phyloP scores from a whole-genome alignment of 805 yeast genomes.

The Saccharomycopsis sp. region DNA sequence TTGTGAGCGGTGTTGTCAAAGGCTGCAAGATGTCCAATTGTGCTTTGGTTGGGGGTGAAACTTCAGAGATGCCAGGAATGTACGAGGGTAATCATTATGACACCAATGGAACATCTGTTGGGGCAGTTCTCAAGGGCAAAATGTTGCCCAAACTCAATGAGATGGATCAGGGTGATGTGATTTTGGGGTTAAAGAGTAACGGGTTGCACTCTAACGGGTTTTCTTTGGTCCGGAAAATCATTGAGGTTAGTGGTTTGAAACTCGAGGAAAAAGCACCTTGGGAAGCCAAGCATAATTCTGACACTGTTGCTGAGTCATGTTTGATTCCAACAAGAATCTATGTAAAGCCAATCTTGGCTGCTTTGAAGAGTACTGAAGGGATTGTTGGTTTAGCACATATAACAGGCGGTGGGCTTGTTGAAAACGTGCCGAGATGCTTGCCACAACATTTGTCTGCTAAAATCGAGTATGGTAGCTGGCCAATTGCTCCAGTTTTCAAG shows the following conservation, averaged over 20 bases:
- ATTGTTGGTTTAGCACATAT: slow-evolving; percentile 90
- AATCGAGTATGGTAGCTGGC: slow-evolving; percentile 74
- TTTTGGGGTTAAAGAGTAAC: slow-evolving; percentile 80
- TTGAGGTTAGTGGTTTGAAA: slow-evolving; percentile 63
- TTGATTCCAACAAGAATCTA: slow-evolving; percentile 89
- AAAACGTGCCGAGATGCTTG: slow-evolving; percentile 90
- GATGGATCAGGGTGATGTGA: slow-evolving; percentile 72
- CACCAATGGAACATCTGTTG: slow-evolving; percentile 97
- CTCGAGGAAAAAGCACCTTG: slow-evolving; percentile 83
- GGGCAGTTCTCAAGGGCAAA: slow-evolving; percentile 74
- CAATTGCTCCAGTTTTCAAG: slow-evolving; percentile 79
- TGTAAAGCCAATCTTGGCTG: slow-evolving; percentile 80
- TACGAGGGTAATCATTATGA: slow-evolving; percentile 93
- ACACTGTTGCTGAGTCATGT: slow-evolving; percentile 77
- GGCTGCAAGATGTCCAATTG: slow-evolving; percentile 95
- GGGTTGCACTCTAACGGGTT: slow-evolving; percentile 97
- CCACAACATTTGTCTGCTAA: slow-evolving; percentile 73
- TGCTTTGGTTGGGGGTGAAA: slow-evolving; percentile 98
- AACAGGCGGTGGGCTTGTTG: slow-evolving; percentile 97
- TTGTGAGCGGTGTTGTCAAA: slow-evolving; percentile 91
- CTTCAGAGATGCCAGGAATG: slow-evolving; percentile 99
- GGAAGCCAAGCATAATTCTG: slow-evolving; percentile 31
- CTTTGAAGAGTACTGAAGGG: slow-evolving; percentile 35
- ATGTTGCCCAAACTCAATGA: slow-evolving; percentile 62
- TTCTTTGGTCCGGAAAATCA: slow-evolving; percentile 86